These are phyloP conservation scores for Prosopis cineraria DNA, from an alignment of 306 rosid genomes.

Conservation along the genomic window DNA sequence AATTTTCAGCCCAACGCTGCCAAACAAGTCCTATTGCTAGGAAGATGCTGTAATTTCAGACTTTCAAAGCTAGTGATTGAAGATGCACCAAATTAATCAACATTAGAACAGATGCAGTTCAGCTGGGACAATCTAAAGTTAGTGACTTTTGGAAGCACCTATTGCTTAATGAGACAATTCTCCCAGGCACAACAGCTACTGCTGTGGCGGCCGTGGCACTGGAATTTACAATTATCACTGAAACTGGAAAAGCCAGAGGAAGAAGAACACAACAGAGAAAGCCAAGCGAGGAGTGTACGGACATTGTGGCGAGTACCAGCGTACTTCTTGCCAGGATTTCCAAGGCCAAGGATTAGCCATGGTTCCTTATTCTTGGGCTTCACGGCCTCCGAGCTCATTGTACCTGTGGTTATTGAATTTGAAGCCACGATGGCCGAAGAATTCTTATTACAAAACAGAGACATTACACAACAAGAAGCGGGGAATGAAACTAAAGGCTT, in stretches of 20 bases:
- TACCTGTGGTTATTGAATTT: conserved; percentile 27
- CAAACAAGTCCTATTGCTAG: not conserved
- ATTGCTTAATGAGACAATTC: not conserved
- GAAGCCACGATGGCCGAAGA: conserved; percentile 36
- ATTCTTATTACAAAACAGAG: conserved; percentile 32
- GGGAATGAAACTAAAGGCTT: conserved; percentile 30
- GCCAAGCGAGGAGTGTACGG: conserved; percentile 21
- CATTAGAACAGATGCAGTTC: not conserved
- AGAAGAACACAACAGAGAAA: not conserved
- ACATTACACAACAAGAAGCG: conserved; percentile 17
- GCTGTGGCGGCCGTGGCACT: not conserved
- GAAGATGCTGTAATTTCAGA: not conserved
- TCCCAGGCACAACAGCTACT: not conserved
- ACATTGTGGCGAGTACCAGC: conserved; percentile 73
- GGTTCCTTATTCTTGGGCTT: conserved; percentile 51
- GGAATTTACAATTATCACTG: conserved; percentile 3
- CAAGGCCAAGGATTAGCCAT: conserved; percentile 88
- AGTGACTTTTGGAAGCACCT: not conserved
- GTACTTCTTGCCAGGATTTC: conserved; percentile 77
- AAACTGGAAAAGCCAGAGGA: not conserved
- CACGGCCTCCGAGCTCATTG: conserved; percentile 29
- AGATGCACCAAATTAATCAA: not conserved
- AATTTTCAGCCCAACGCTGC: not conserved
- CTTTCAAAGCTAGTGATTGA: not conserved
- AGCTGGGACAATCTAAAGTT: not conserved